These are phyloP conservation scores for Phytopythium sindhum DNA, from an alignment of 352 stramenopile species.

Conservation along the genomic window DNA sequence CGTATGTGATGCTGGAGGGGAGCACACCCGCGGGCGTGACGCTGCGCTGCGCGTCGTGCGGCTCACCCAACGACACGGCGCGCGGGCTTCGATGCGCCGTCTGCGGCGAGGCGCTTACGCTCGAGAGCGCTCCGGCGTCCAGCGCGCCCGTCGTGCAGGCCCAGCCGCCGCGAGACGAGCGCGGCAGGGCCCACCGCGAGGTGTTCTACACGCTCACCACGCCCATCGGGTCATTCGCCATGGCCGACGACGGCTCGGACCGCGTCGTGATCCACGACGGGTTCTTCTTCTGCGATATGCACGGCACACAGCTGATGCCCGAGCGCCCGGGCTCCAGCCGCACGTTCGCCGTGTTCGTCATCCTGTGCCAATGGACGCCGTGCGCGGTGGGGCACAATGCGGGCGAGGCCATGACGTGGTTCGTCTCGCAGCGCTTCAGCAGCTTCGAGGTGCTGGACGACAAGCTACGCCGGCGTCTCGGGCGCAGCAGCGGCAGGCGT, in stretches of 20 bases:
- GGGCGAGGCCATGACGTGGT: slow-evolving; percentile 22
- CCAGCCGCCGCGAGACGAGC: not conserved
- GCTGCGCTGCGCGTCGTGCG: slow-evolving; percentile 32
- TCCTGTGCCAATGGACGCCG: slow-evolving; percentile 33
- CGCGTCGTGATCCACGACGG: slow-evolving; percentile 26
- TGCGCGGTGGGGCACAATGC: not conserved
- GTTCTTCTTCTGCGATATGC: slow-evolving; percentile 27
- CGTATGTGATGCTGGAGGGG: not conserved
- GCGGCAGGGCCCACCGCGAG: not conserved
- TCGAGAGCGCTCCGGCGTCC: not conserved
- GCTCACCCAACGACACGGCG: slow-evolving; percentile 30
- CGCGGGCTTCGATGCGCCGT: slow-evolving; percentile 26
- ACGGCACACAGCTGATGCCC: slow-evolving; percentile 22
- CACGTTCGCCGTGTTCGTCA: slow-evolving; percentile 30
- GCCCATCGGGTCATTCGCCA: slow-evolving; percentile 14
- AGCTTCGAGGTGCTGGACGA: slow-evolving; percentile 41
- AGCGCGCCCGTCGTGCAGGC: slow-evolving; percentile 2
- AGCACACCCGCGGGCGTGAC: slow-evolving; percentile 13
- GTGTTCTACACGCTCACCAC: slow-evolving; percentile 11
- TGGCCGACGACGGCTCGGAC: slow-evolving; percentile 15
- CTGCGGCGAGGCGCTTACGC: slow-evolving; percentile 17
- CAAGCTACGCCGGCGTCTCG: slow-evolving; percentile 22
- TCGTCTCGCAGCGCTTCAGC: slow-evolving; percentile 42
- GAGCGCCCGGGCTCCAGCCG: slow-evolving; percentile 11
- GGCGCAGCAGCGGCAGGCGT: slow-evolving; percentile 7